These are phyloP conservation scores for Paramyrothecium roridum DNA, from an alignment of 2,329 filamentous ascomycete genomes.

Conservation along the genomic window DNA sequence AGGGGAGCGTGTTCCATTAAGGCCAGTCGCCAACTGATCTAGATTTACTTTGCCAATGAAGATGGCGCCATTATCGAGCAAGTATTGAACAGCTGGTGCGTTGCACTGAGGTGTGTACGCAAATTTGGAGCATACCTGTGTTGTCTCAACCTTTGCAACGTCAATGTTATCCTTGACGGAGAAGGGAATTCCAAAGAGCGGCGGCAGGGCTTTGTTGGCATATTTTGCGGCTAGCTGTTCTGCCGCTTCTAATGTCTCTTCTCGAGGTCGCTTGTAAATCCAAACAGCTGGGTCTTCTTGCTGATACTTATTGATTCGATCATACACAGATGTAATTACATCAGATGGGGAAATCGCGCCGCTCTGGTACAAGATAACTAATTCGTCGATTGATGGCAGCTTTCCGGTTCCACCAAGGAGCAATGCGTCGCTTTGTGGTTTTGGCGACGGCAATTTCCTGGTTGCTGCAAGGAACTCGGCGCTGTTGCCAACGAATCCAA, in stretches of 20 bases:
- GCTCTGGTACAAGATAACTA: neutral
- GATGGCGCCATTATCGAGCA: slow-evolving; percentile 49
- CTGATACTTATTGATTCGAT: neutral
- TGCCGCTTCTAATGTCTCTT: slow-evolving; percentile 35
- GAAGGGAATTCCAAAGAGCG: slow-evolving; percentile 55
- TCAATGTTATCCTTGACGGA: slow-evolving; percentile 56
- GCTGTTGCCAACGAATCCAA: slow-evolving; percentile 16
- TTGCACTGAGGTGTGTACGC: slow-evolving; percentile 42
- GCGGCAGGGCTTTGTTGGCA: slow-evolving; percentile 29
- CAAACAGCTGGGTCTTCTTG: neutral
- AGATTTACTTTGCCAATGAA: slow-evolving; percentile 53
- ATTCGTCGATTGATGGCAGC: neutral
- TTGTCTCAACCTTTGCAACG: slow-evolving; percentile 45
- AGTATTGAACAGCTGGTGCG: slow-evolving; percentile 41
- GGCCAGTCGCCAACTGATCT: slow-evolving; percentile 60
- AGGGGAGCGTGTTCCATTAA: slow-evolving; percentile 56
- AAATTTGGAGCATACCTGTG: slow-evolving; percentile 47
- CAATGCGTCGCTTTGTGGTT: slow-evolving; percentile 26
- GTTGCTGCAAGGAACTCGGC: neutral
- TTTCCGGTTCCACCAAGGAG: neutral
- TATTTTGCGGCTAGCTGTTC: slow-evolving; percentile 35
- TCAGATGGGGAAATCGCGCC: neutral
- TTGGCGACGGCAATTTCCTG: slow-evolving; percentile 35
- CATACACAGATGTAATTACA: neutral
- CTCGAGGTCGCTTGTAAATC: slow-evolving; percentile 11